Evolutionary conservation across 2,329 filamentous ascomycete genomes (phyloP), one percentile per base, ranked within the genome.

Genomic region (Dothideomycetes sp.): DNA sequence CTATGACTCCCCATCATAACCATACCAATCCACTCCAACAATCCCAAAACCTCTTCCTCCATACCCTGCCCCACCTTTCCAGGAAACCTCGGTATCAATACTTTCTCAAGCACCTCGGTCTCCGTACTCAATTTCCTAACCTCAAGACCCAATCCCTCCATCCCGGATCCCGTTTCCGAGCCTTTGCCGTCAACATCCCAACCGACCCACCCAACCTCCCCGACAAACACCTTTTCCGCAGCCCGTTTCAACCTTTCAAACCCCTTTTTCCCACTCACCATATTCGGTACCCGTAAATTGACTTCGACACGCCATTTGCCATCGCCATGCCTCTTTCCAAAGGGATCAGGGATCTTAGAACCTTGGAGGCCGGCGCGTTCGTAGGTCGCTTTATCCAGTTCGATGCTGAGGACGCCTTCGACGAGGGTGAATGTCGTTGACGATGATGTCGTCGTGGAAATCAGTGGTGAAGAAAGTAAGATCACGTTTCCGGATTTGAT

Each of bases 321-420:
- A 55, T 82, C 86, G 33, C 74, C 60, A 51, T 80, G 76, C 51
- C 78, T 80, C 48, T 69, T 68, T 3, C 73, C 76, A 18, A 32
- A 23, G 11, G 68, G 71, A 37, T 70, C 67, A 13, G 69, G 64
- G 16, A 78, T 64, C 0, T 82, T 73, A 48, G 78, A 79, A 1
- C 89, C 89, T 1, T 79, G 74, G 0, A 98, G 68, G 0, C 91
- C 91, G 33, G 82, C 79, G 33, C 80, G 74, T 60, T 96, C 87
- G 59, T 88, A 95, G 1, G 76, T 78, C 40, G 87, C 78, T 50
- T 81, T 86, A 48, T 86, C 82, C 18, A 96, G 69, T 51, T 85
- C 82, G 51, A 98, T 70, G 4, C 71, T 76, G 23, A 98, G 68
- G 1, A 74, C 65, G 75, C 86, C 87, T 49, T 85, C 73, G 43